Percentiles rank a stretch among this genome's conserved stretches.
Evolutionary conservation across 805 yeast genomes (phyloP).

Genomic region (Saccharomyces jurei): DNA sequence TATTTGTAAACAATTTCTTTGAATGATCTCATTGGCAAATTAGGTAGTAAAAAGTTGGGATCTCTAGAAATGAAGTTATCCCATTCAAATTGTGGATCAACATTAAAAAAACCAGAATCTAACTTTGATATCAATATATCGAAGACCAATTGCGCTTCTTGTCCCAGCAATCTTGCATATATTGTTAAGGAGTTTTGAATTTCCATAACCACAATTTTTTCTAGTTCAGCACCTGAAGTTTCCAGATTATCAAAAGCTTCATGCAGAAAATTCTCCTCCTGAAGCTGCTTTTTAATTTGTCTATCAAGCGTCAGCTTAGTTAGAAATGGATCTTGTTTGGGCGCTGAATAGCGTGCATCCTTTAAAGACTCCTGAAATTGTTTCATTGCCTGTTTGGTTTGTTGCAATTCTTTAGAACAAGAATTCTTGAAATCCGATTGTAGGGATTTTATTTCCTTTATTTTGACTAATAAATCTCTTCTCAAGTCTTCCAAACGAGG

Average conservation of each 20-base stretch:
- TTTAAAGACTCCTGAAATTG: slow-evolving; percentile 58
- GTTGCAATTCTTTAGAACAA: slow-evolving; percentile 58
- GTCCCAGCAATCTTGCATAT: slow-evolving; percentile 62
- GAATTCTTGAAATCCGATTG: slow-evolving; percentile 79
- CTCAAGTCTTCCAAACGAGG: slow-evolving; percentile 62
- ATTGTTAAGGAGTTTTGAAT: slow-evolving; percentile 72
- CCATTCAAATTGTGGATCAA: slow-evolving; percentile 83
- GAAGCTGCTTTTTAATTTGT: slow-evolving; percentile 67
- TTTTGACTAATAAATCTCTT: slow-evolving; percentile 72
- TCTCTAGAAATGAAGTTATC: slow-evolving; percentile 70
- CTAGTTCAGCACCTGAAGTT: slow-evolving; percentile 80
- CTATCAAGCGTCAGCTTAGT: slow-evolving; percentile 63
- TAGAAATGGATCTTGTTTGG: slow-evolving; percentile 71
- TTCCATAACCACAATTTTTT: slow-evolving; percentile 77
- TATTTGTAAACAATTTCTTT: slow-evolving; percentile 58
- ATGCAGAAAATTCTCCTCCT: slow-evolving; percentile 78
- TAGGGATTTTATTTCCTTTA: slow-evolving; percentile 76
- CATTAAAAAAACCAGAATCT: slow-evolving; percentile 61
- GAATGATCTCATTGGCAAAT: slow-evolving; percentile 51
- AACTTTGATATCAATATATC: slow-evolving; percentile 58
- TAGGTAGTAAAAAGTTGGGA: slow-evolving; percentile 57
- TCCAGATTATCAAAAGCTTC: slow-evolving; percentile 86
- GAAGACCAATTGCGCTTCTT: slow-evolving; percentile 65
- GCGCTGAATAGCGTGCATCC: slow-evolving; percentile 41
- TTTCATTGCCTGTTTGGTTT: slow-evolving; percentile 50